These are phyloP conservation scores for Aspergillus sp. DNA, from an alignment of 2,329 filamentous ascomycete genomes.

Conservation along the genomic window DNA sequence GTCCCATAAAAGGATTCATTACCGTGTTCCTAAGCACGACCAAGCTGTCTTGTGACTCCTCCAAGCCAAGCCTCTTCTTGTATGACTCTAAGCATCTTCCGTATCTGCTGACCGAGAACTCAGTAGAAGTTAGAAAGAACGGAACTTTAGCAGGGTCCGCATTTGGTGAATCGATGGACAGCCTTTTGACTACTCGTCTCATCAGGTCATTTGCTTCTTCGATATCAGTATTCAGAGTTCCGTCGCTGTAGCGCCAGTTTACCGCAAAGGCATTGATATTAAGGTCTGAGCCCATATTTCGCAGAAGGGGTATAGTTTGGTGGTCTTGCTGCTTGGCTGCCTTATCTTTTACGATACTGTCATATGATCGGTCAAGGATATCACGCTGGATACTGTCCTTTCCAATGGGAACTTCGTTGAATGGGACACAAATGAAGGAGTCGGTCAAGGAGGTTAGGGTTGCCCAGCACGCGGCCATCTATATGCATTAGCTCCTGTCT, in stretches of 20 bases:
- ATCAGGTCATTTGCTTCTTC: conserved; percentile 53
- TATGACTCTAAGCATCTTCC: conserved; percentile 34
- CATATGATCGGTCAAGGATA: not conserved
- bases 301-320: conserved; percentile 41
- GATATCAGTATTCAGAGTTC: conserved; percentile 43
- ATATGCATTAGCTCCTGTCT: not conserved
- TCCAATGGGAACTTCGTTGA: conserved; percentile 8
- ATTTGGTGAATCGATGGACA: conserved; percentile 44
- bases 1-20: conserved; percentile 36
- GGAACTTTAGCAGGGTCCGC: conserved; percentile 40
- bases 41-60: conserved; percentile 24
- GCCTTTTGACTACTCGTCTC: conserved; percentile 42
- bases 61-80: not conserved
- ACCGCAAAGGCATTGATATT: conserved; percentile 39
- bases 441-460: not conserved
- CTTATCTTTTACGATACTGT: conserved; percentile 6
- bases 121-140: conserved; percentile 48
- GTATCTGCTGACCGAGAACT: conserved; percentile 43
- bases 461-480: conserved; percentile 1
- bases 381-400: not conserved
- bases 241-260: conserved; percentile 45
- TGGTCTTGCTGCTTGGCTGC: conserved; percentile 10
- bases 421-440: conserved; percentile 9
- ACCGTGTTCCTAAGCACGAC: conserved; percentile 50
- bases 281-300: conserved; percentile 46